These are phyloP conservation scores for Botrytis sinoallii DNA, from an alignment of 2,329 filamentous ascomycete genomes.

Conservation along the genomic window DNA sequence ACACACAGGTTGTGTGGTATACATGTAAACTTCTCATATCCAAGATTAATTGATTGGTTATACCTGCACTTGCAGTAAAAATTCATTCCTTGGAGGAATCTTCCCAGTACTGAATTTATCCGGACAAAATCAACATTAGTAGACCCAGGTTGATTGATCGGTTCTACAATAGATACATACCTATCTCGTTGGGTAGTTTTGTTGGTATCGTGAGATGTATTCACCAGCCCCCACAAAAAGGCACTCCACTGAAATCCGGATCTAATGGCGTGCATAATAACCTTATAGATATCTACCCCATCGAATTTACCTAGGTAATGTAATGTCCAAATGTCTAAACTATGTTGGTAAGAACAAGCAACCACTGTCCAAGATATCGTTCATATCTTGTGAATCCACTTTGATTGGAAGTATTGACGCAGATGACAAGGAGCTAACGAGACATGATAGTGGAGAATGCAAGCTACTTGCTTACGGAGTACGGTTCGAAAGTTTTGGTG, in stretches of 20 bases:
- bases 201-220: background rate
- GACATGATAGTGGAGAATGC: background rate
- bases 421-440: background rate
- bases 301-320: background rate
- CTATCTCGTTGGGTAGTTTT: background rate
- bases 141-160: background rate
- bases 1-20: background rate
- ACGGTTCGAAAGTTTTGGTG: background rate
- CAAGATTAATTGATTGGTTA: background rate
- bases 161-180: background rate
- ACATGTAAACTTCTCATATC: background rate
- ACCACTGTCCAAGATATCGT: background rate
- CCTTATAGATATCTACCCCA: background rate
- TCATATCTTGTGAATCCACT: background rate
- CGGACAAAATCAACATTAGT: background rate
- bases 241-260: background rate
- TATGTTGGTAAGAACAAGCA: background rate
- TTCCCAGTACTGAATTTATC: background rate
- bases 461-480: background rate
- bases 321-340: background rate
- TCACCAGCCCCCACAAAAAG: background rate
- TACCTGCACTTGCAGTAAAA: background rate
- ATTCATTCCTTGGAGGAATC: background rate
- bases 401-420: background rate
- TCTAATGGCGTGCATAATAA: constrained; percentile 4